Percentiles rank a stretch among this genome's conserved stretches.
Evolutionary conservation across 805 yeast genomes (phyloP).

Genomic region (Wickerhamiella qilinensis): DNA sequence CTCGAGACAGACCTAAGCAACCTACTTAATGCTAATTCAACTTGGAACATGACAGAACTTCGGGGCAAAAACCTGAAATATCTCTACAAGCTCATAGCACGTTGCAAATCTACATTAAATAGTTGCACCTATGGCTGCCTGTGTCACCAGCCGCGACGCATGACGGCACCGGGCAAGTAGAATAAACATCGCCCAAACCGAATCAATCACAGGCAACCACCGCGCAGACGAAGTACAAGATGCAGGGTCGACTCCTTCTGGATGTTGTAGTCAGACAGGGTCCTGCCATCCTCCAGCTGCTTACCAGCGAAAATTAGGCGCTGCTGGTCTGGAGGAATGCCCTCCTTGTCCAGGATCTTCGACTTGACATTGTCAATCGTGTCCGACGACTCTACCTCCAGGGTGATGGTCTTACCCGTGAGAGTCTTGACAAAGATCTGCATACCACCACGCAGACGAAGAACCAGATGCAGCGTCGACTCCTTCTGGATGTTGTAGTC

Average conservation of each 20-base stretch:
- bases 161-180: no score
- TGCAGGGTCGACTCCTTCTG: slow-evolving; percentile 83
- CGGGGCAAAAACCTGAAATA: no score
- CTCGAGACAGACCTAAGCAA: no score
- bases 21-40: no score
- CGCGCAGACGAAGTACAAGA: slow-evolving; percentile 73
- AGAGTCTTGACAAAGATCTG: slow-evolving; percentile 96
- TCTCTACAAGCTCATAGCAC: no score
- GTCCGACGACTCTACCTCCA: slow-evolving; percentile 84
- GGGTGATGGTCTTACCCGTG: slow-evolving; percentile 89
- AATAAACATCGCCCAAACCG: no score
- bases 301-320: slow-evolving; percentile 90
- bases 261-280: slow-evolving; percentile 83
- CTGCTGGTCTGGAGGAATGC: slow-evolving; percentile 94
- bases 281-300: slow-evolving; percentile 90
- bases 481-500: slow-evolving; percentile 95
- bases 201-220: no score
- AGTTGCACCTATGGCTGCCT: no score
- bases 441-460: slow-evolving; percentile 76
- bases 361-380: slow-evolving; percentile 88
- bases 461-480: slow-evolving; percentile 69
- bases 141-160: no score
- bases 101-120: no score
- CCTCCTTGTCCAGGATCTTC: slow-evolving; percentile 89
- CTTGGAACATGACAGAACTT: no score